A percentile compares a stretch with the other conserved stretches of the same genome.
Conservation (phyloP, 495 filamentous ascomycete species). For the Staphylotrichum tortipilum region DNA sequence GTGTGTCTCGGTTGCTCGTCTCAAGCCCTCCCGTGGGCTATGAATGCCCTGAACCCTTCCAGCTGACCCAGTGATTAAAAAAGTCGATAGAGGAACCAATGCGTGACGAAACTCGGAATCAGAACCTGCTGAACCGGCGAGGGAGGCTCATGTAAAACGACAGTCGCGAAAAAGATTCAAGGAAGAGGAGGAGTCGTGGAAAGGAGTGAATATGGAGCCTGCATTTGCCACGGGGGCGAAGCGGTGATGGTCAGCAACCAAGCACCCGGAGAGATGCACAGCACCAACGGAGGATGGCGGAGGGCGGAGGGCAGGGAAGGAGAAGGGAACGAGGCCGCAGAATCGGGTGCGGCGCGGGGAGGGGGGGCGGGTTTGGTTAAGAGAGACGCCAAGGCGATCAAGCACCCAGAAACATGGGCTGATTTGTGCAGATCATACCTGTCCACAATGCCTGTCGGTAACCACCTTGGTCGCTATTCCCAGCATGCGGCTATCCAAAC, state of each 20-base stretch:
- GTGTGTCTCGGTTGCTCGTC: conserved; percentile 4
- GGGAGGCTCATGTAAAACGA: conserved; percentile 21
- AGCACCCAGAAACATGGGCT: conserved; percentile 34
- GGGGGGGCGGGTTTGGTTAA: conserved; percentile 40
- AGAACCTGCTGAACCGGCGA: conserved; percentile 51
- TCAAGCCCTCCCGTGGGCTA: conserved; percentile 11
- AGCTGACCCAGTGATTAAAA: conserved; percentile 10
- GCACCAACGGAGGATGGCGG: conserved; percentile 28
- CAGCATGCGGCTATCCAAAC: no score
- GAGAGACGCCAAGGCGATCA: conserved; percentile 34
- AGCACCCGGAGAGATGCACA: conserved; percentile 28
- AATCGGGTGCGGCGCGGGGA: conserved; percentile 32
- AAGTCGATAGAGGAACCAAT: conserved; percentile 5
- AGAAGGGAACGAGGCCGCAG: conserved; percentile 23
- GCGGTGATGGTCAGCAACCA: conserved; percentile 36
- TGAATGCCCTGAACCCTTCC: conserved; percentile 11
- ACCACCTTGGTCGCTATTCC: no score
- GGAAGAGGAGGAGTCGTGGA: conserved; percentile 18
- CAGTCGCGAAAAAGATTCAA: conserved; percentile 25
- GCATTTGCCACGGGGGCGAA: conserved; percentile 30
- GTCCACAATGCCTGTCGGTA: conserved; percentile 40
- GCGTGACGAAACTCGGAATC: conserved; percentile 29
- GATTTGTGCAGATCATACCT: conserved; percentile 45
- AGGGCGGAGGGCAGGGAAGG: conserved; percentile 21
- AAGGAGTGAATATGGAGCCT: conserved; percentile 38